Base-by-base conservation (phyloP, 441 rosid species). In the Adansonia gregorii region DNA sequence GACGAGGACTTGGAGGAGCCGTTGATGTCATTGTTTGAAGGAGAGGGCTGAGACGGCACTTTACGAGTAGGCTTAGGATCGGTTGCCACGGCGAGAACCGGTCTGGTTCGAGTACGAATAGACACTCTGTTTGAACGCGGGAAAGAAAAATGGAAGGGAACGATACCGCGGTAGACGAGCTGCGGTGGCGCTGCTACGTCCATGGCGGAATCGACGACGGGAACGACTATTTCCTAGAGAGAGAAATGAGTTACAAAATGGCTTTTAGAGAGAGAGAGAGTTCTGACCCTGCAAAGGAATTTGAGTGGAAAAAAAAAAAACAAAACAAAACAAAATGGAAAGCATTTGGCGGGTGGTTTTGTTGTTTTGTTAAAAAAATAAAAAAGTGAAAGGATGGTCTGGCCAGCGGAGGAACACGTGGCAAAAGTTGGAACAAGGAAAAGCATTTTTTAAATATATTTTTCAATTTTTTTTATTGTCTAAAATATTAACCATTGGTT, bases 81-180 rank as follows among this genome's bases (percentile, higher is more conserved):
- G 54, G 96, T 81, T 12, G 97, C 92, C 63, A 93, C 88, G 46
- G 97, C 95, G 51, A 80, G 80, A 48, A 92, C 87, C 17, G 79
- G 89, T 48, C 69, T 74, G 27, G 73, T 15, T 41, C 82, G 83
- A 31, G 86, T 77, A 24, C 90, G 86, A 70, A 78, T 80, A 22
- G 86, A 83, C 27, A 82, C 51, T 63, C 75, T 76, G 68, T 79
- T 46, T 6, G 82, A 70, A 72, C 39, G 87, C 54, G 85, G 85
- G 48, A 74, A 55, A 67, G 83, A 35, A 83, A 83, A 79, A 0
- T 89, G 89, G 68, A 74, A 75, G 22, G 90, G 84, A 51, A 82
- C 83, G 45, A 86, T 68, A 78, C 97, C 91, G 84, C 91, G 85
- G 82, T 89, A 88, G 69, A 88, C 88, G 79, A 92, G 93, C 80